Conservation (phyloP, 2,329 filamentous ascomycete species). For the Sclerotinia glacialis region DNA sequence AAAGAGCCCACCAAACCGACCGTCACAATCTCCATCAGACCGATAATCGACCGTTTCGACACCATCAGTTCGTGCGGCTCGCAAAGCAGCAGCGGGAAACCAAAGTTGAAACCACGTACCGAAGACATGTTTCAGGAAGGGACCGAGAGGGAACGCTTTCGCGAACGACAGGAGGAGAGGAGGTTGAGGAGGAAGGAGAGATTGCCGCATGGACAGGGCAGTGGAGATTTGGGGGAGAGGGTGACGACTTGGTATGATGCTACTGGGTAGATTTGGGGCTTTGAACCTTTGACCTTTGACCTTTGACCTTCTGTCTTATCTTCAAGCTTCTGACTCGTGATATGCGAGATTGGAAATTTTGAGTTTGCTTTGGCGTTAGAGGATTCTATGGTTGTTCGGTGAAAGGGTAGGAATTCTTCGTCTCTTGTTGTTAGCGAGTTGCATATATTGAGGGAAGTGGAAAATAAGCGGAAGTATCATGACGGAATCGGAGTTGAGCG, state of each 20-base stretch:
- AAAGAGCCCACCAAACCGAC: no score
- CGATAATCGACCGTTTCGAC: conserved; percentile 9
- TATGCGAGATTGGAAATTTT: no score
- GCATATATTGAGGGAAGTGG: not conserved
- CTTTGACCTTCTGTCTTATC: no score
- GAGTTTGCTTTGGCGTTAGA: not conserved
- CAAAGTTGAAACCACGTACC: not conserved
- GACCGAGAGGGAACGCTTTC: not conserved
- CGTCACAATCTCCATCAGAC: not conserved
- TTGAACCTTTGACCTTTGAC: not conserved
- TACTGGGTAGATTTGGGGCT: not conserved
- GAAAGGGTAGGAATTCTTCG: not conserved
- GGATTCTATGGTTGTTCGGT: not conserved
- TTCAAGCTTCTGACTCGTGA: no score
- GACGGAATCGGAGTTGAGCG: not conserved
- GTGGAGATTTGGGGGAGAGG: not conserved
- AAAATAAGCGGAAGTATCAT: not conserved
- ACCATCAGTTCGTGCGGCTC: conserved; percentile 3
- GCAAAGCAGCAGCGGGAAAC: not conserved
- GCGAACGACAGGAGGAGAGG: conserved; percentile 1
- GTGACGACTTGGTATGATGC: conserved; percentile 15
- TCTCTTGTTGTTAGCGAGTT: not conserved
- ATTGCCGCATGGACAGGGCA: not conserved
- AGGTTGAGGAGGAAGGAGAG: not conserved
- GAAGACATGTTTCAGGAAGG: not conserved